Conservation (phyloP, 345 rosid species). For the Rhizophora apiculata region DNA sequence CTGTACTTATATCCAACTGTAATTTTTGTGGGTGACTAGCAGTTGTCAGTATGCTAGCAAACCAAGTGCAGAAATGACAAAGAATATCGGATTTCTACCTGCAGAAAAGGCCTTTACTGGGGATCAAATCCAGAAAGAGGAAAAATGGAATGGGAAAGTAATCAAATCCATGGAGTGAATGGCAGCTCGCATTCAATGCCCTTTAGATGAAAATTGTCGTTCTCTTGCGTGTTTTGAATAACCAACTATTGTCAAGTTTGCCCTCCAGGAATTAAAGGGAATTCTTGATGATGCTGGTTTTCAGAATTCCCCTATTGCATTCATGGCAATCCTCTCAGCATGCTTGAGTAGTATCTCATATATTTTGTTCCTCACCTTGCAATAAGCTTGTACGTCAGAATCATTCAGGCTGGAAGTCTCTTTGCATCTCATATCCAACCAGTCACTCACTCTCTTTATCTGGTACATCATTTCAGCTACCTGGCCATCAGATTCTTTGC, state of each 20-base stretch:
- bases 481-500: conserved; percentile 34
- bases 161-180: too few species aligned
- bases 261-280: background rate
- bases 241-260: background rate
- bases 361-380: conserved; percentile 56
- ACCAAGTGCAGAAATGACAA: too few species aligned
- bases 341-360: conserved; percentile 59
- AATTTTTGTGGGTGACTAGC: too few species aligned
- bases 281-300: background rate
- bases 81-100: background rate
- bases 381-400: conserved; percentile 42
- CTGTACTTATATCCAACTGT: too few species aligned
- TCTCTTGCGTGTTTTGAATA: background rate
- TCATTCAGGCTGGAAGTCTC: conserved; percentile 22
- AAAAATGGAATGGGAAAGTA: background rate
- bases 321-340: conserved; percentile 56
- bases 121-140: background rate
- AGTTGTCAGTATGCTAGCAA: too few species aligned
- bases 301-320: conserved; percentile 14
- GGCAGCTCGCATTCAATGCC: too few species aligned
- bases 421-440: conserved; percentile 43
- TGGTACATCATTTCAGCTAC: conserved; percentile 46
- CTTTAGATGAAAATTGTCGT: too few species aligned
- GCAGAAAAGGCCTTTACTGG: background rate
- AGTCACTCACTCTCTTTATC: conserved; percentile 60